A percentile compares a stretch with the other conserved stretches of the same genome.
phyloP scores from a whole-genome alignment of 768 basidiomycete genomes.

The Exsudoporus frostii region DNA sequence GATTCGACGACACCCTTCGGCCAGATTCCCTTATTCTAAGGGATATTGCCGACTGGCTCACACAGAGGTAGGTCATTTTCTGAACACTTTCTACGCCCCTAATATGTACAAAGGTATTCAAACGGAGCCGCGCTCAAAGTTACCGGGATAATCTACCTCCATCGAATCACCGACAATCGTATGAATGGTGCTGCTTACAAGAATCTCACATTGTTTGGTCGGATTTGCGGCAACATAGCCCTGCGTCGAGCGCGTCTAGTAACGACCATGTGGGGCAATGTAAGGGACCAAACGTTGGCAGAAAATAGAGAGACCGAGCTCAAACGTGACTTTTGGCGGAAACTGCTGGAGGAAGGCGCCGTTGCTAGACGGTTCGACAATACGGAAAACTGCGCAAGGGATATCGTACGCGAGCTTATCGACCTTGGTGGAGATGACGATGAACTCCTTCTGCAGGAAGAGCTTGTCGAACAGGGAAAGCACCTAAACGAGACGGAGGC shows the following conservation, averaged over 20 bases:
- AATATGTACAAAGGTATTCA: constrained; percentile 4
- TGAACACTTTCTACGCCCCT: neutral
- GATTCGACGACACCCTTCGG: constrained; percentile 16
- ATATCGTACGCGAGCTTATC: neutral
- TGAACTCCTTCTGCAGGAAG: constrained; percentile 19
- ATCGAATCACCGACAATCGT: constrained; percentile 34
- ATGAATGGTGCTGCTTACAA: too few species aligned
- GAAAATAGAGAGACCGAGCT: constrained; percentile 25
- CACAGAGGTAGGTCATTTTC: constrained; percentile 6
- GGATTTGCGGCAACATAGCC: constrained; percentile 32
- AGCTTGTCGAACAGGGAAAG: constrained; percentile 10
- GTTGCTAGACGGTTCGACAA: neutral
- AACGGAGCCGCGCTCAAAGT: constrained; percentile 6
- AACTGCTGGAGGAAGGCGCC: constrained; percentile 1
- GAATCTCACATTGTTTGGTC: constrained; percentile 31
- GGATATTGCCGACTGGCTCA: constrained; percentile 14
- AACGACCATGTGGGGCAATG: constrained; percentile 38
- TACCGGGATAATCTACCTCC: constrained; percentile 33
- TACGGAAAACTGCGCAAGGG: neutral
- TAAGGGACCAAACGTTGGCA: constrained; percentile 9
- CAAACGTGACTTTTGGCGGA: constrained; percentile 21
- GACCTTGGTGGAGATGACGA: neutral
- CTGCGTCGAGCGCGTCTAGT: too few species aligned
- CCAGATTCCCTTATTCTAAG: constrained; percentile 4
- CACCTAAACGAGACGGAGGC: constrained; percentile 23